Base-by-base conservation (phyloP, 164 flowering plant species). In the Buxus sempervirens region DNA sequence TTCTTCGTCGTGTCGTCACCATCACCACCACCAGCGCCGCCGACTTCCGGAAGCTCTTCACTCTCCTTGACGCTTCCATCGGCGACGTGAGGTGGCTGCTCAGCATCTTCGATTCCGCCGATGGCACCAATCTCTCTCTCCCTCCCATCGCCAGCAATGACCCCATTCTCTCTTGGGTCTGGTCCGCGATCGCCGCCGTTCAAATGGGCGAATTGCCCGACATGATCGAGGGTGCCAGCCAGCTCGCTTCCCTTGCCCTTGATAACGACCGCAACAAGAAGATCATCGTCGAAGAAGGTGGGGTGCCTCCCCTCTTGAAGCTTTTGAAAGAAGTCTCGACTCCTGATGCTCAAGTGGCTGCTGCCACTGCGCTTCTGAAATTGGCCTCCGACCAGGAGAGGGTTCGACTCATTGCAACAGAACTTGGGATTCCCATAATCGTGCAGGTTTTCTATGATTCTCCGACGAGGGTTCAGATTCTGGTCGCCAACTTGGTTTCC, bases 101-200 rank as follows among this genome's bases (percentile, higher is more conserved):
- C 26, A 64, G 74, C 20, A 78, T 89, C n/a, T 80, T 73, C 54
- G 84, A 81, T 16, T 65, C 76, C 21, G 84, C 80, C 5, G 74
- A 65, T 1, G 87, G 81, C 0, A 58, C 70, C 58, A 71, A 64
- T 22, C 75, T 82, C 2, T 71, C 86, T 16, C 79, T 93, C 4
- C 92, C 98, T 1, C 92, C 98, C 0, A 88, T 93, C 26, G 96
- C 91, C 24, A 82, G 82, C 57, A 86, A 83, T 64, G 98, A 93
- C 67, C 96, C 96, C 0, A 90, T 84, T 20, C 68, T 93, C 24
- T 80, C 90, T n/a, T 88, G 85, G 88, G 86, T 93, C 15, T 93
- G 98, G 98, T 77, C 88, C 41, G 77, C 22, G 24, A 71, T 87
- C n/a, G 90, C 96, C n/a, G 72, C 87, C 0, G 19, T 93, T 41